Base-by-base conservation (phyloP, 495 filamentous ascomycete species). In the Chaetomidium leptoderma region DNA sequence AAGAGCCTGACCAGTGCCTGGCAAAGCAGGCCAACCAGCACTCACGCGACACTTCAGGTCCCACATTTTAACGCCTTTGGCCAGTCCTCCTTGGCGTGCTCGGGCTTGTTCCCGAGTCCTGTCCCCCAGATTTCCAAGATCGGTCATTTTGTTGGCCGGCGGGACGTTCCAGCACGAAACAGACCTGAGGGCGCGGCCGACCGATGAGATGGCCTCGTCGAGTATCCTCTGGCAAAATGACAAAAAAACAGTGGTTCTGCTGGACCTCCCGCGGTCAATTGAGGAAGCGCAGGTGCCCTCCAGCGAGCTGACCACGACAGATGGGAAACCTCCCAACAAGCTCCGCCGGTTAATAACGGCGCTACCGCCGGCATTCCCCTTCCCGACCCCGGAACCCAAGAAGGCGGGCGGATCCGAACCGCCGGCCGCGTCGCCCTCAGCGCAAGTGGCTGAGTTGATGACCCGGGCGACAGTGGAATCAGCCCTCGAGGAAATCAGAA, bases 361-460 rank as follows among this genome's bases (percentile, higher is more conserved):
- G 13, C 44, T 42, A 23, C 72, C 77, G 17, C 63, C 66, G 23
- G 54, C 69, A 32, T 46, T 39, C n/a, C 74, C 77, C 35, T 79
- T 76, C 66, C 47, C 66, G 37, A 75, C 70, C 36, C 77, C 76
- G 50, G 77, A 79, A 56, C 74, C 77, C 26, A 76, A 72, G 63
- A 76, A 72, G 63, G 30, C 61, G 60, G 37, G 54, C 29, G 21
- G 32, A 4, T 21, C 30, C 36, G 45, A 30, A 9, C 51, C 47
- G 21, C n/a, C 51, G 21, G 23, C 63, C 8, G 26, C 58, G 11
- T 56, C 62, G 7, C 49, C 58, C 19, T 69, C 73, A 11, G 67
- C 70, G n/a, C 74, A 73, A 26, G 49, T 79, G 52, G 66, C 73
- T 14, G 74, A 76, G 57, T 55, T 79, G 40, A 79, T 78, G 76